phyloP scores from a whole-genome alignment of 2,329 filamentous ascomycete genomes.

The Helotiales sp. region DNA sequence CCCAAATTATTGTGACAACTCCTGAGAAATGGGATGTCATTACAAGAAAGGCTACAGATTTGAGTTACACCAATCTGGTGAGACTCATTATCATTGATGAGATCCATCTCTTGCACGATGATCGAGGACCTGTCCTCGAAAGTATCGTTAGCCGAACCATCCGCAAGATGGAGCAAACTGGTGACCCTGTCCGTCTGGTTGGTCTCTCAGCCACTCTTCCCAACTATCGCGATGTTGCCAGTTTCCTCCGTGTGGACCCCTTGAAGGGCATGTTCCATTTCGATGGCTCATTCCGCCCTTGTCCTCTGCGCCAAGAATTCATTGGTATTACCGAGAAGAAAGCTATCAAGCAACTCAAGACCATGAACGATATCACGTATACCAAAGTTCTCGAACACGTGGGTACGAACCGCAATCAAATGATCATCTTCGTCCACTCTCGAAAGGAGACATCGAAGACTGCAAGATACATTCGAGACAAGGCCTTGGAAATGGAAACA shows the following conservation, averaged over 20 bases:
- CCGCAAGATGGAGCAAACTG: slow-evolving; percentile 89
- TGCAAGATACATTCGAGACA: slow-evolving; percentile 93
- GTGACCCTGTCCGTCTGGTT: slow-evolving; percentile 88
- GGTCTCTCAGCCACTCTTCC: slow-evolving; percentile 94
- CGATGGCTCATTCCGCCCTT: slow-evolving; percentile 90
- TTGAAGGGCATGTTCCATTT: slow-evolving; percentile 93
- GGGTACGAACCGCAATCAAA: slow-evolving; percentile 90
- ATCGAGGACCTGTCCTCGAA: slow-evolving; percentile 93
- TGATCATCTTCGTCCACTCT: slow-evolving; percentile 99
- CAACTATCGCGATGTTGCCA: slow-evolving; percentile 95
- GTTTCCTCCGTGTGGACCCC: slow-evolving; percentile 88
- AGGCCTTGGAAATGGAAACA: slow-evolving; percentile 94
- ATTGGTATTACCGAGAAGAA: slow-evolving; percentile 98
- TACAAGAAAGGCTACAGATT: slow-evolving; percentile 94
- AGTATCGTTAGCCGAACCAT: slow-evolving; percentile 97
- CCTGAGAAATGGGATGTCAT: slow-evolving; percentile 99
- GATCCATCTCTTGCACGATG: slow-evolving; percentile 96
- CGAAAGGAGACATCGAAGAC: slow-evolving; percentile 98
- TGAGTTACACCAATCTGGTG: slow-evolving; percentile 97
- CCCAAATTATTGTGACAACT: slow-evolving; percentile 96
- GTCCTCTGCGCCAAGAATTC: slow-evolving; percentile 94
- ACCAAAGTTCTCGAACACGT: slow-evolving; percentile 97
- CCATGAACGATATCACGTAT: slow-evolving; percentile 99
- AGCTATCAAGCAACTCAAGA: slow-evolving; percentile 97
- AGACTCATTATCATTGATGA: slow-evolving; percentile 96